Base-by-base conservation (phyloP, 2,329 filamentous ascomycete genomes). In the Ophiocordyceps camponoti-leonardi region DNA sequence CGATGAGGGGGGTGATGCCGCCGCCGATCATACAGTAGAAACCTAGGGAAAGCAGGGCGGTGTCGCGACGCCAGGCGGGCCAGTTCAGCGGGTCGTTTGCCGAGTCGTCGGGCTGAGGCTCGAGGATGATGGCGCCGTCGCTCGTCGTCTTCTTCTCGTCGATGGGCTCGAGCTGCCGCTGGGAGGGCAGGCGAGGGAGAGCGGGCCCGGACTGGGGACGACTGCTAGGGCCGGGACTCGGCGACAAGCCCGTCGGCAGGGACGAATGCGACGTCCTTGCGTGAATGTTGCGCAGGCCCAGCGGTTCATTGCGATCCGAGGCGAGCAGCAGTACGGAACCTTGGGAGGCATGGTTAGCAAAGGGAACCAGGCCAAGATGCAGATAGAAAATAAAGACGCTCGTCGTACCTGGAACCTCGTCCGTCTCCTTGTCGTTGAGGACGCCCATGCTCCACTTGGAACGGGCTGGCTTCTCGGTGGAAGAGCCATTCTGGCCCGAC, bases 21-120 rank as follows among this genome's bases (percentile, higher is more conserved):
- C 90, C 90, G 46, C 90, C 90, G 18, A 95, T 64, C 78, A 95
- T 83, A 61, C 87, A 94, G 62, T 94, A 94, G 55, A 94, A 81
- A 1, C 90, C 90, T 4, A 96, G 68, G 0, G 83, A 90, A 0
- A 94, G 54, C 49, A 96, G 64, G 0, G 90, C 86, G 22, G 72
- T 61, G 60, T 96, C 86, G 60, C 90, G 73, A 39, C 86, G 76
- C 79, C 85, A 86, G 7, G 72, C 66, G 0, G 84, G 79, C 90
- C 90, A 96, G 59, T 96, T 96, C 47, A 96, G 66, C 1, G 90
- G 90, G 55, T 96, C 90, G 52, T 96, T 95, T 44, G 73, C 68
- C 0, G 85, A 87, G 44, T 95, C 87, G 48, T 95, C 87, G 0
- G 90, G 90, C 58, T 96, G 90, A 0, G 90, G 90, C 0, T 93